phyloP scores from a whole-genome alignment of 139 green algal species.

The Chlamydomonas sphaeroides region DNA sequence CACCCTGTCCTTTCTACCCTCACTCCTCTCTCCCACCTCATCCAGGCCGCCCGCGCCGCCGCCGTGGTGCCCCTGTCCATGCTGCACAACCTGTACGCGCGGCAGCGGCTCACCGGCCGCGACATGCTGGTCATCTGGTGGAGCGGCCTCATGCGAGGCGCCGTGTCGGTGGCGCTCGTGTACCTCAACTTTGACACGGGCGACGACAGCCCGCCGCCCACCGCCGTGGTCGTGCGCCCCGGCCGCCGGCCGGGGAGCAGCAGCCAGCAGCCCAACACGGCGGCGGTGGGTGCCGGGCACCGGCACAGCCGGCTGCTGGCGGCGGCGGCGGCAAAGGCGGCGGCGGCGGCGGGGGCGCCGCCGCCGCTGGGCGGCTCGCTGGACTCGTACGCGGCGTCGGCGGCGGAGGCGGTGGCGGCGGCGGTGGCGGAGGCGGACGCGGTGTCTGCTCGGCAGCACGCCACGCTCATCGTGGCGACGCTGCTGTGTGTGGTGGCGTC shows the following conservation, averaged over 20 bases:
- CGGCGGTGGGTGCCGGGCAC: too few relatives aligned
- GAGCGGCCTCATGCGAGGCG: conserved; percentile 79
- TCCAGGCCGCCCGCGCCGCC: conserved; percentile 45
- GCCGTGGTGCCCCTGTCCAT: conserved; percentile 64
- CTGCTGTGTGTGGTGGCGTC: conserved; percentile 76
- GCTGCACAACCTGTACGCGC: conserved; percentile 40
- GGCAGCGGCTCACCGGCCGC: conserved; percentile 53
- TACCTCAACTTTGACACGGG: conserved; percentile 77
- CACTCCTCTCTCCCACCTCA: background rate
- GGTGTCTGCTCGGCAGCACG: conserved; percentile 53
- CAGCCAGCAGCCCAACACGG: background rate
- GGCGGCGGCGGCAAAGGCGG: background rate
- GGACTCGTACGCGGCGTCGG: background rate
- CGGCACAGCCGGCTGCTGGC: background rate
- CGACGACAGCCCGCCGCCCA: background rate
- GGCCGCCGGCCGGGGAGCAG: too few relatives aligned
- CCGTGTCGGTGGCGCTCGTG: conserved; percentile 83
- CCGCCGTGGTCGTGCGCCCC: background rate
- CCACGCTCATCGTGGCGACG: conserved; percentile 81
- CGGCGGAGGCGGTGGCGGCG: background rate
- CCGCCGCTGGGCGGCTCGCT: too few relatives aligned
- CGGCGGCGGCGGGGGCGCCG: background rate
- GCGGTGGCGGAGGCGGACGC: conserved; percentile 11
- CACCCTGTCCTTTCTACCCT: too few relatives aligned
- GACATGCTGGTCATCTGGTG: conserved; percentile 85